Evolutionary conservation across 768 basidiomycete genomes (phyloP), one percentile per base, ranked within the genome.

Genomic region (Podaxis rugospora): DNA sequence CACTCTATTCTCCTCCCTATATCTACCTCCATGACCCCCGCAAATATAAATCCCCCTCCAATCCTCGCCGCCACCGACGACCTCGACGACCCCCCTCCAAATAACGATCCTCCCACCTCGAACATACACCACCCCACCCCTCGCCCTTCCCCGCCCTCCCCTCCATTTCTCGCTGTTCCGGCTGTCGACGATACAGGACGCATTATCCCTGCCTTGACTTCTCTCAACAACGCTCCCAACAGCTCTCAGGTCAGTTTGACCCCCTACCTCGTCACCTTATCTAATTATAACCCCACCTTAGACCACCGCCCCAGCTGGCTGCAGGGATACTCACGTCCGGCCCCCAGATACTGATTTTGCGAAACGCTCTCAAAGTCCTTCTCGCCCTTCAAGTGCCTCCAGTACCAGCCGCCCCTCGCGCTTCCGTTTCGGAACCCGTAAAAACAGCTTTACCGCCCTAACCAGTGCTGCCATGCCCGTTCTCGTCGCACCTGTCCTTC

Each of bases 1-100:
- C 56, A 59, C 57, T 62, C 59, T 61, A 47, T 55, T 66, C 49
- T 55, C 59, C 59, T 60, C 64, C 64, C 66, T 69, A 64, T 62
- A 67, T 46, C 58, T 68, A 58, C 66, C 32, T 66, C 62, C 51
- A 63, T 59, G 62, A 27, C 37, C 35, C 47, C 47, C 18, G 55
- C 61, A 36, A 51, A 35, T 47, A 51, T 51, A 50, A 36, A 50
- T 28, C 50, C 61, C 55, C 54, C 55, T 51, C 21, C 61, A 28
- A 51, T 21, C n/a, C 7, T 57, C 56, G 49, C 42, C 56, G 37
- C 56, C 49, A 13, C 36, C 51, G 53, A 62, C 53, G 61, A 62
- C 61, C 11, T 39, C 18, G 61, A 62, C 54, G 59, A 60, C 18
- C 61, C 53, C 25, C 61, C 54, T 10, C 36, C 23, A 35, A 25